Evolutionary conservation across 225 moss, liverwort and hornwort genomes (phyloP).

Genomic region (Anthoceros angustus): DNA sequence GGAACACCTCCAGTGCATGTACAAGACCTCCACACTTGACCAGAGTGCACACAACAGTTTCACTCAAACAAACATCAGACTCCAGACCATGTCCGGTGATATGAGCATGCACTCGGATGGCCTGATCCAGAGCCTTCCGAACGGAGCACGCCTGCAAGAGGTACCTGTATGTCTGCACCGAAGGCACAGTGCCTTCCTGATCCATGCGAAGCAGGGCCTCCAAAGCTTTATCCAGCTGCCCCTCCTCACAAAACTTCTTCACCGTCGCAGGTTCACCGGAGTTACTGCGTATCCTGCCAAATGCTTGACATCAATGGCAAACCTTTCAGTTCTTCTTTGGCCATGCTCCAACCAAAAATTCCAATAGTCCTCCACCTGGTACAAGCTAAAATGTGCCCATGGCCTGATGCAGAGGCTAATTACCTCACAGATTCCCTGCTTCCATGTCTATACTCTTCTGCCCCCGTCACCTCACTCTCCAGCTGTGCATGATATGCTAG

Average conservation of each 20-base stretch:
- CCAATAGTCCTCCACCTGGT: too few species aligned
- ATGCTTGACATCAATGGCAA: neutral
- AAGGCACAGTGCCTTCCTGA: neutral
- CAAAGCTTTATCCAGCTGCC: neutral
- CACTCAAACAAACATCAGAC: neutral
- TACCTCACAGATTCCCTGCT: too few species aligned
- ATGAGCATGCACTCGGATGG: neutral
- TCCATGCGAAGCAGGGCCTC: neutral
- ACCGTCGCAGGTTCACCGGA: neutral
- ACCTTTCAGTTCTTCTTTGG: neutral
- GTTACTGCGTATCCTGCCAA: neutral
- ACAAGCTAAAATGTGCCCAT: too few species aligned
- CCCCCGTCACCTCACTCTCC: too few species aligned
- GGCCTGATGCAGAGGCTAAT: too few species aligned
- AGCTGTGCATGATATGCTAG: too few species aligned
- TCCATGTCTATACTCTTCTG: too few species aligned
- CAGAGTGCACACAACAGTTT: neutral
- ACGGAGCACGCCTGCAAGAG: neutral
- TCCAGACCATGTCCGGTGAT: neutral
- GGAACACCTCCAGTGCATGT: neutral
- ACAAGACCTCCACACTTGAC: neutral
- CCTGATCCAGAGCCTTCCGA: neutral
- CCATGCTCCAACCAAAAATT: too few species aligned
- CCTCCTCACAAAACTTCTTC: neutral
- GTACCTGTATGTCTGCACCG: neutral